Evolutionary conservation across 2,329 filamentous ascomycete species (phyloP).

Genomic region (Dryadomyces quercivorus): DNA sequence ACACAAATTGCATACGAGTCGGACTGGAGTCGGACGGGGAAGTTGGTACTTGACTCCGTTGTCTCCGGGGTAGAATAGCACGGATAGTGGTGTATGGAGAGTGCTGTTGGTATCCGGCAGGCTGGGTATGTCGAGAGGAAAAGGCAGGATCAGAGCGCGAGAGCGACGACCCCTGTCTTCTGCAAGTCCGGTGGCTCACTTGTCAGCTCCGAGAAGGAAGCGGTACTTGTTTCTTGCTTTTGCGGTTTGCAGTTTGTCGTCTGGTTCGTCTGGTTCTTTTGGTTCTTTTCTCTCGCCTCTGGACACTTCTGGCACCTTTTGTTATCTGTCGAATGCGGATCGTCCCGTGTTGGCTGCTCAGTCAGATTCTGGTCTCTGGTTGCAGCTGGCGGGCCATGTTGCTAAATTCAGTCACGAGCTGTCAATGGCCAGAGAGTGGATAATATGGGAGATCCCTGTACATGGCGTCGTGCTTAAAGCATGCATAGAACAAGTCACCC

Average conservation of each 20-base stretch:
- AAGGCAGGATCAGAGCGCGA: background rate
- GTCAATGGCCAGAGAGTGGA: background rate
- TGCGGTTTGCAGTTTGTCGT: background rate
- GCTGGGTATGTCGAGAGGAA: background rate
- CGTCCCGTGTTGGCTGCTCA: background rate
- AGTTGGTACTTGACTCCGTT: background rate
- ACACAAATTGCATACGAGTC: background rate
- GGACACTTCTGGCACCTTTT: background rate
- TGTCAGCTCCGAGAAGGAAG: background rate
- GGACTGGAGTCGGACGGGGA: background rate
- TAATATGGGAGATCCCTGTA: too few species aligned
- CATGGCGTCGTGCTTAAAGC: background rate
- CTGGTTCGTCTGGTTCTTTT: background rate
- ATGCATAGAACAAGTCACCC: background rate
- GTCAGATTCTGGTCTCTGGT: background rate
- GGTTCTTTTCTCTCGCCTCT: background rate
- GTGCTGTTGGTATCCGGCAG: background rate
- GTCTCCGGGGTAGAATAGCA: background rate
- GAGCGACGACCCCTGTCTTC: background rate
- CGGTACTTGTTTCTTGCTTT: background rate
- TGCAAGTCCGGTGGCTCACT: background rate
- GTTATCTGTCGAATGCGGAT: background rate
- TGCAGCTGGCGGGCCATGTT: background rate
- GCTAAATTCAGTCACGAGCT: background rate
- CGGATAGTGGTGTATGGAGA: background rate